These are phyloP conservation scores for Paecilomyces dactylethromorphus DNA, from an alignment of 2,329 filamentous ascomycete genomes.

Conservation along the genomic window DNA sequence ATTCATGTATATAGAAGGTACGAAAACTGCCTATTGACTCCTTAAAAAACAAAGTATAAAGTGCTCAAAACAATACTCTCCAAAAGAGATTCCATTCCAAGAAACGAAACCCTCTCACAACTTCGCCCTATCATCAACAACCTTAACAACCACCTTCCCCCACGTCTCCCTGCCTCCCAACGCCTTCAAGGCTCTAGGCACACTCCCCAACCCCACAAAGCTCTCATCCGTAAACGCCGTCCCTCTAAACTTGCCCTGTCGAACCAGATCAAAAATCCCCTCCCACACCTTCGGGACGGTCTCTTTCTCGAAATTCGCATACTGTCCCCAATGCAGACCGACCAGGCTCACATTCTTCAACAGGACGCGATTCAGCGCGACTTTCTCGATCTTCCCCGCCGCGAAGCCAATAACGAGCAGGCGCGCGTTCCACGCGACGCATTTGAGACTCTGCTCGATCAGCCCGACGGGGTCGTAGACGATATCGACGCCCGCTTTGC, in stretches of 20 bases:
- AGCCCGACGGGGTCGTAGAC: slow-evolving; percentile 93
- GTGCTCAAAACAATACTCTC: too few species aligned
- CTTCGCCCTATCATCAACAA: slow-evolving; percentile 60
- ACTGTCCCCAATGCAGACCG: slow-evolving; percentile 87
- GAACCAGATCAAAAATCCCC: slow-evolving; percentile 71
- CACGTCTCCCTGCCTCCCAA: slow-evolving; percentile 78
- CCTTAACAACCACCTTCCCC: slow-evolving; percentile 91
- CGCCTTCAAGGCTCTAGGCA: slow-evolving; percentile 69
- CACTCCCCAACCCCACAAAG: slow-evolving; percentile 73
- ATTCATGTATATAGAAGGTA: too few species aligned
- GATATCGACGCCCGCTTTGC: slow-evolving; percentile 69
- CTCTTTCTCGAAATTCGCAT: slow-evolving; percentile 65
- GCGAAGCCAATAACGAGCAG: slow-evolving; percentile 87
- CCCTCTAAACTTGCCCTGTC: slow-evolving; percentile 68
- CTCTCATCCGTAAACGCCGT: slow-evolving; percentile 77
- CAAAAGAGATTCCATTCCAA: too few species aligned
- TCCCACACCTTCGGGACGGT: slow-evolving; percentile 70
- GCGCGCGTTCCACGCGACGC: slow-evolving; percentile 86
- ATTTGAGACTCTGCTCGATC: slow-evolving; percentile 82
- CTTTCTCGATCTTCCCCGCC: slow-evolving; percentile 78
- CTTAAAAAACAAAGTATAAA: too few species aligned
- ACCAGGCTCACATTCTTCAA: slow-evolving; percentile 90
- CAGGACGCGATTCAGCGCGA: slow-evolving; percentile 85
- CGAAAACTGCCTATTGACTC: too few species aligned
- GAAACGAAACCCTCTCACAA: slow-evolving; percentile 10